A percentile compares a stretch with the other conserved stretches of the same genome.
These are phyloP conservation scores for Saccharomycopsis babjevae DNA, from an alignment of 805 yeast species.

Conservation along the genomic window DNA sequence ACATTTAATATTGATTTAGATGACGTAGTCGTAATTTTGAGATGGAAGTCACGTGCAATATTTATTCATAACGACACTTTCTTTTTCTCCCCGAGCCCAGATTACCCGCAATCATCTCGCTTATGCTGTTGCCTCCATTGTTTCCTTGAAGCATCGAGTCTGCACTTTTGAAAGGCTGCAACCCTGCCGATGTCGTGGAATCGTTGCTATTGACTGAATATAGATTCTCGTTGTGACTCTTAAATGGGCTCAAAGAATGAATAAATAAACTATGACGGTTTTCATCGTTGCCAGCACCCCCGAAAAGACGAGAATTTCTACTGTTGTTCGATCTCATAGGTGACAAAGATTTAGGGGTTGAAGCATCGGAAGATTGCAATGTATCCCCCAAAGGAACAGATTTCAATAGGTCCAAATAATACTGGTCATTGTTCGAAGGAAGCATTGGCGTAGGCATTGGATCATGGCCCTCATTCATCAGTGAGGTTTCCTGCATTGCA, in stretches of 20 bases:
- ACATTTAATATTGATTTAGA: no score
- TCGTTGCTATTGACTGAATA: neutral
- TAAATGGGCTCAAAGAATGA: neutral
- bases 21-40: no score
- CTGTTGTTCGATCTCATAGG: conserved; percentile 3
- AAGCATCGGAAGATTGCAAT: neutral
- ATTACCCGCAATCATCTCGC: neutral
- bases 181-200: neutral
- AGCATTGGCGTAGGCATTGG: neutral
- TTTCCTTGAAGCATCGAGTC: neutral
- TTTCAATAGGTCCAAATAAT: neutral
- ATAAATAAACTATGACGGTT: neutral
- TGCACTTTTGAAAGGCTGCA: conserved; percentile 5
- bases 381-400: neutral
- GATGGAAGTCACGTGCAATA: no score
- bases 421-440: neutral
- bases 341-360: neutral
- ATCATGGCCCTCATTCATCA: neutral
- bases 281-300: neutral
- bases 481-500: neutral
- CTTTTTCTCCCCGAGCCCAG: neutral
- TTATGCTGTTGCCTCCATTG: neutral
- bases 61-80: no score
- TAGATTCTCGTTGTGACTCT: neutral
- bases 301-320: neutral